Evolutionary conservation across 345 rosid genomes (phyloP).

Genomic region (Geranium rotundifolium): DNA sequence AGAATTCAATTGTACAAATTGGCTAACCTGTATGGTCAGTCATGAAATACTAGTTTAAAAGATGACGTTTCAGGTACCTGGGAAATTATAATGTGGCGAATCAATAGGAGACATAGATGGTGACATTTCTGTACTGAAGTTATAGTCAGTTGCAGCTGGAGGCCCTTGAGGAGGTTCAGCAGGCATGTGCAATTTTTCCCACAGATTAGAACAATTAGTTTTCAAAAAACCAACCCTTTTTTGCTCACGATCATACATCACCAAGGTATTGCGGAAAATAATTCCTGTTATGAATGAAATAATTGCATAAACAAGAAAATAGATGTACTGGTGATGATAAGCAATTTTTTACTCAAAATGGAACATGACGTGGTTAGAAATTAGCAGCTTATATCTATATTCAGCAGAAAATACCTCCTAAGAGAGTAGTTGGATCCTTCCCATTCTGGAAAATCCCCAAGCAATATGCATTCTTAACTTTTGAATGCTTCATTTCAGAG

Average conservation of each 20-base stretch:
- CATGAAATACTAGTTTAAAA: constrained; percentile 4
- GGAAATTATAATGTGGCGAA: constrained; percentile 17
- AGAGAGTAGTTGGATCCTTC: constrained; percentile 73
- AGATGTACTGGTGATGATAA: background rate
- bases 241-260: constrained; percentile 73
- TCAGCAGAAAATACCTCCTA: constrained; percentile 53
- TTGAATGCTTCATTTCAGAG: constrained; percentile 50
- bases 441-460: constrained; percentile 85
- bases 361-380: background rate
- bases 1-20: background rate
- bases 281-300: constrained; percentile 39
- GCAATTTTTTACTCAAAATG: background rate
- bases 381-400: constrained; percentile 1
- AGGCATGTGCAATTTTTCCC: constrained; percentile 55
- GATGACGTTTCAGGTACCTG: constrained; percentile 24
- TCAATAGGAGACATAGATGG: constrained; percentile 29
- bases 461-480: constrained; percentile 67
- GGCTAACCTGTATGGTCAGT: background rate
- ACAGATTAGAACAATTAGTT: constrained; percentile 87
- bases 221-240: constrained; percentile 90
- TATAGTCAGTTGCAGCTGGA: constrained; percentile 24
- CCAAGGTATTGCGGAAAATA: constrained; percentile 76
- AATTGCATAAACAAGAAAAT: background rate
- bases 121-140: constrained; percentile 22
- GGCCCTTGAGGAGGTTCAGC: constrained; percentile 33